Conservation (phyloP, 495 filamentous ascomycete genomes). For the Neurospora tetraspora region DNA sequence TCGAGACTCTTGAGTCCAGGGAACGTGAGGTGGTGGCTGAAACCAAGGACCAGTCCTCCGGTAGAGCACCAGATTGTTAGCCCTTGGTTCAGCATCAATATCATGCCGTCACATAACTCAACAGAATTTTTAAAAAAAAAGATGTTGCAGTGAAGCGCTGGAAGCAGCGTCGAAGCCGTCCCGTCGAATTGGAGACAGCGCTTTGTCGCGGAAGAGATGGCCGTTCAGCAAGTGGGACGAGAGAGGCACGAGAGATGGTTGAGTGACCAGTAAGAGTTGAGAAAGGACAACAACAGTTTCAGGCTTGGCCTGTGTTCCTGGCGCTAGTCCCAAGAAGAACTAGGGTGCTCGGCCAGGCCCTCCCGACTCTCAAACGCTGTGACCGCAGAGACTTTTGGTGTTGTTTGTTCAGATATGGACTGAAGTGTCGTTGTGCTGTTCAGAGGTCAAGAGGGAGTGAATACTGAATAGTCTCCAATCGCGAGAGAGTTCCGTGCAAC, state of each 20-base stretch:
- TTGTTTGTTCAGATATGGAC: neutral
- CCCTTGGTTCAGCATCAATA: neutral
- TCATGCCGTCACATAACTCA: neutral
- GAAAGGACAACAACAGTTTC: neutral
- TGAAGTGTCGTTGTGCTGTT: neutral
- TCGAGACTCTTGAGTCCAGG: neutral
- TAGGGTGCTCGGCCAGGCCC: neutral
- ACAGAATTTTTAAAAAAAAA: neutral
- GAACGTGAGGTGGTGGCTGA: neutral
- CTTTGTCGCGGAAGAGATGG: neutral
- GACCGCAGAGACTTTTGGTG: neutral
- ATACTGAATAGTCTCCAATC: neutral
- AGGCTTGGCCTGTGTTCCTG: conserved; percentile 19
- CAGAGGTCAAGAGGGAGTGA: neutral
- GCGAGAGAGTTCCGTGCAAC: neutral
- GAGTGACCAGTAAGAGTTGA: neutral
- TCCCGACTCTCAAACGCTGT: neutral
- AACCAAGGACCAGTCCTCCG: neutral
- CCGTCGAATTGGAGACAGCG: neutral
- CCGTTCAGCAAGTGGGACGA: neutral
- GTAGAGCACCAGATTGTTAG: neutral
- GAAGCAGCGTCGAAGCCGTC: neutral
- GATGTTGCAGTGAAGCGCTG: neutral
- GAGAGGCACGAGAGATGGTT: neutral
- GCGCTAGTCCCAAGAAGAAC: conserved; percentile 5